phyloP scores from a whole-genome alignment of 805 yeast species.

The Ogataea trehaloabstinens region DNA sequence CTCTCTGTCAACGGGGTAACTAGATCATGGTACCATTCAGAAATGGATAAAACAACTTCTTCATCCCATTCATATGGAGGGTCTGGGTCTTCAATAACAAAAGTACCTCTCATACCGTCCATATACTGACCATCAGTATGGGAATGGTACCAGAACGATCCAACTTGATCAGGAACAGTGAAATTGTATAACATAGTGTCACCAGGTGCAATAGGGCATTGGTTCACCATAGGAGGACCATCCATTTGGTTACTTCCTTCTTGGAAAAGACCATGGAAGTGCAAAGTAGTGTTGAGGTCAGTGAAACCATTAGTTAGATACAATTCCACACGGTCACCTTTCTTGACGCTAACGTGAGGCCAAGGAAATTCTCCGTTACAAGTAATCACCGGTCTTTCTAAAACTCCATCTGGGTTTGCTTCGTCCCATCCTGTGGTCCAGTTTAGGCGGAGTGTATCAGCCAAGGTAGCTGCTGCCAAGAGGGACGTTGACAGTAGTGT shows the following conservation, averaged over 20 bases:
- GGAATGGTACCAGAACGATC: slow-evolving; percentile 97
- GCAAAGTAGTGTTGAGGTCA: slow-evolving; percentile 71
- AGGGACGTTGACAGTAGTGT: slow-evolving; percentile 12
- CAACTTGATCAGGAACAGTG: slow-evolving; percentile 77
- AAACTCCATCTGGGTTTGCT: slow-evolving; percentile 56
- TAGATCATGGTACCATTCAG: slow-evolving; percentile 86
- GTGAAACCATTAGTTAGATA: slow-evolving; percentile 73
- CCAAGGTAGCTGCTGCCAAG: slow-evolving; percentile 24
- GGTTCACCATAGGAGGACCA: slow-evolving; percentile 85
- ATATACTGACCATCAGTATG: slow-evolving; percentile 89
- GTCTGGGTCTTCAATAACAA: slow-evolving; percentile 64
- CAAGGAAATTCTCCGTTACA: slow-evolving; percentile 70
- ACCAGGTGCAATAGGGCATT: slow-evolving; percentile 89
- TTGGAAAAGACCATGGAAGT: slow-evolving; percentile 93
- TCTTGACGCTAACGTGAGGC: slow-evolving; percentile 75
- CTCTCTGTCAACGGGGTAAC: slow-evolving; percentile 47
- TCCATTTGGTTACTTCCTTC: slow-evolving; percentile 76
- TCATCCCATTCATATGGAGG: slow-evolving; percentile 78
- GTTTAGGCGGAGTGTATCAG: slow-evolving; percentile 58
- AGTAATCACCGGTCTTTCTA: slow-evolving; percentile 44
- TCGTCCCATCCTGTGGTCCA: slow-evolving; percentile 65
- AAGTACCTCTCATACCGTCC: slow-evolving; percentile 84
- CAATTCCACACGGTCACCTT: slow-evolving; percentile 75
- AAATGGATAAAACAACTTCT: slow-evolving; percentile 63
- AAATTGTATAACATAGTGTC: slow-evolving; percentile 75